A percentile compares a stretch with the other conserved stretches of the same genome.
These are phyloP conservation scores for Verticillium alfalfae DNA, from an alignment of 2,329 filamentous ascomycete genomes.

Conservation along the genomic window DNA sequence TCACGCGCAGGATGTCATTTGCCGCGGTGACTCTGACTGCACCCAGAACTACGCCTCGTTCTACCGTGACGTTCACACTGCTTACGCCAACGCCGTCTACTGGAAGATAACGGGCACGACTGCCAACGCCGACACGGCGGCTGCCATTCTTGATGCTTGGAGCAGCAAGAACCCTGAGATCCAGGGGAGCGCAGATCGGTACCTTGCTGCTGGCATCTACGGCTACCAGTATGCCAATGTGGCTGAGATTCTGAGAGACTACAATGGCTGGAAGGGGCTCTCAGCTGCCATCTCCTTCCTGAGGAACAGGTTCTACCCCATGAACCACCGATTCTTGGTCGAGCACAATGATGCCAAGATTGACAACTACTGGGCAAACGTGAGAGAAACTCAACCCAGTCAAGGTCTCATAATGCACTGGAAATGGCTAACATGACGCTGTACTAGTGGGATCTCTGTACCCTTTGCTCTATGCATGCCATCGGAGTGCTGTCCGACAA, in stretches of 20 bases:
- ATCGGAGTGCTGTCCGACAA: conserved; percentile 38
- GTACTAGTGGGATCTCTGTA: conserved; percentile 33
- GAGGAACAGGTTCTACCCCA: conserved; percentile 26
- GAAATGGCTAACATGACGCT: neutral
- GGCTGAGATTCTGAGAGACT: conserved; percentile 32
- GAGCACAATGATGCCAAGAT: conserved; percentile 25
- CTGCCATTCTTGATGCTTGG: conserved; percentile 31
- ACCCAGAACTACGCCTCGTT: conserved; percentile 30
- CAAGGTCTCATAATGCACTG: neutral
- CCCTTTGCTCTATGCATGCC: conserved; percentile 31
- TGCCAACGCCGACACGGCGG: conserved; percentile 28
- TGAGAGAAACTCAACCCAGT: neutral
- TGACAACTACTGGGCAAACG: conserved; percentile 32
- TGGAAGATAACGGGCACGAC: conserved; percentile 32
- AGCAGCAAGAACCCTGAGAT: conserved; percentile 23
- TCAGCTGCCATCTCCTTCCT: conserved; percentile 22
- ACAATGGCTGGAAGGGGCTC: conserved; percentile 22
- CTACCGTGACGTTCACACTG: conserved; percentile 30
- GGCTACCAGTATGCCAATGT: conserved; percentile 42
- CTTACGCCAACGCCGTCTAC: conserved; percentile 30
- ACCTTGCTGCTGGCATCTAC: conserved; percentile 34
- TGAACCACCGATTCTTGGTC: conserved; percentile 30
- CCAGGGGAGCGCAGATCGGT: conserved; percentile 26
- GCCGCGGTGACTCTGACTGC: conserved; percentile 19
- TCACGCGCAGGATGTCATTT: conserved; percentile 21